Conservation (phyloP, 2,329 filamentous ascomycete genomes). For the Diaporthe eres region DNA sequence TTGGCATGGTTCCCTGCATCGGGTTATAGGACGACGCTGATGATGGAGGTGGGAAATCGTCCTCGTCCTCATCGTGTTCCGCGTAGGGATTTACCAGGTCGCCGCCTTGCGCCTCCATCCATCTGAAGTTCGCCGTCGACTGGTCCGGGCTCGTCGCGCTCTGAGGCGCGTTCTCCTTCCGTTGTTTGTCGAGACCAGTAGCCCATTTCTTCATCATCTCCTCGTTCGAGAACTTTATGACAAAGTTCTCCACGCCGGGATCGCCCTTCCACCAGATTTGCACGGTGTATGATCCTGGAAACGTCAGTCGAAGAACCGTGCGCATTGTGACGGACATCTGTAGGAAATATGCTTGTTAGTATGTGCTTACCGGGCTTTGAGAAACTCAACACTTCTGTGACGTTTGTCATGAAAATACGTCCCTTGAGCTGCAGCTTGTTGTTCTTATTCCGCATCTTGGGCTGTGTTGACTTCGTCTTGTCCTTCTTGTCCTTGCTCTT, state of each 20-base stretch:
- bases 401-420: conserved; percentile 98
- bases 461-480: conserved; percentile 67
- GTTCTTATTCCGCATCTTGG: conserved; percentile 74
- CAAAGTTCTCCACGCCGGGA: conserved; percentile 94
- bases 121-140: conserved; percentile 81
- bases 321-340: neutral
- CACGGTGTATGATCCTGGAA: conserved; percentile 87
- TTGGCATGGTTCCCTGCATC: conserved; percentile 62
- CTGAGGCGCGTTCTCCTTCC: conserved; percentile 71
- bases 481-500: conserved; percentile 86
- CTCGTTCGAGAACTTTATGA: conserved; percentile 93
- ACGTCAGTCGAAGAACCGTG: conserved; percentile 48
- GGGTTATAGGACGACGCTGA: conserved; percentile 43
- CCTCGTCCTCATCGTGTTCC: conserved; percentile 73
- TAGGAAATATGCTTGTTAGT: neutral
- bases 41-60: conserved; percentile 56
- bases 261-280: conserved; percentile 99
- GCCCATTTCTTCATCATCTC: conserved; percentile 96
- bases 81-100: conserved; percentile 87
- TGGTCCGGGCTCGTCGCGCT: conserved; percentile 62
- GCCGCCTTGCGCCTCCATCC: conserved; percentile 77
- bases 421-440: conserved; percentile 95
- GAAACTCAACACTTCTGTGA: conserved; percentile 91
- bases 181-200: conserved; percentile 81
- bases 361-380: conserved; percentile 84